A percentile compares a stretch with the other conserved stretches of the same genome.
phyloP scores from a whole-genome alignment of 2,329 filamentous ascomycete genomes.

The Graphiopsis chlorocephala region DNA sequence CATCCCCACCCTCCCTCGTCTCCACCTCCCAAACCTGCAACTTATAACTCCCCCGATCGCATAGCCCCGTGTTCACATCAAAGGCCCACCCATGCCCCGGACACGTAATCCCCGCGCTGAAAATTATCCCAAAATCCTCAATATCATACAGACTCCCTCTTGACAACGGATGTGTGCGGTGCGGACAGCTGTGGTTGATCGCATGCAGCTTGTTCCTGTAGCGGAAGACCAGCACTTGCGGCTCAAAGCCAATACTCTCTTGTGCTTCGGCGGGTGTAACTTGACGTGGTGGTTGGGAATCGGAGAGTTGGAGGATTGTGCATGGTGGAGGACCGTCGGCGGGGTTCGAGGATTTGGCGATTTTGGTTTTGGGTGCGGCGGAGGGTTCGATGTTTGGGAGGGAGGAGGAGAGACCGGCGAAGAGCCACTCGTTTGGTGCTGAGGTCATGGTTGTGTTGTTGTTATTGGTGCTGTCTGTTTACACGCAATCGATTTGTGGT shows the following conservation, averaged over 20 bases:
- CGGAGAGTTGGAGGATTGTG: constrained; percentile 51
- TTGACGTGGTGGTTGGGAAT: constrained; percentile 11
- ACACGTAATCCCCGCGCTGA: constrained; percentile 63
- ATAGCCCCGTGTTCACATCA: constrained; percentile 61
- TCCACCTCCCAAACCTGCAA: constrained; percentile 65
- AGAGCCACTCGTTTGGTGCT: constrained; percentile 46
- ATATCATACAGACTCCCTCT: constrained; percentile 65
- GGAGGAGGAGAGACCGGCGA: constrained; percentile 53
- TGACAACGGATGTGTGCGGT: constrained; percentile 64
- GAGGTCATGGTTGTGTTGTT: not conserved
- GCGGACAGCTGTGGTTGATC: constrained; percentile 69
- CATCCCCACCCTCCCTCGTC: constrained; percentile 32
- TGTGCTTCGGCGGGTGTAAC: constrained; percentile 37
- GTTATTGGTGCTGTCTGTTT: not conserved
- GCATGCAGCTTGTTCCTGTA: constrained; percentile 65
- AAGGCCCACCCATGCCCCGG: constrained; percentile 72
- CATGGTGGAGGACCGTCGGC: constrained; percentile 38
- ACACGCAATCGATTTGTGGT: not conserved
- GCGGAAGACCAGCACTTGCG: constrained; percentile 63
- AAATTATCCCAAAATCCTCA: constrained; percentile 65
- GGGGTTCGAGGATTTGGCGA: constrained; percentile 40
- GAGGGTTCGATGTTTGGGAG: constrained; percentile 55
- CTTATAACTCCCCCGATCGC: constrained; percentile 61
- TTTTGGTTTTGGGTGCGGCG: constrained; percentile 38
- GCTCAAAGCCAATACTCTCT: constrained; percentile 41